phyloP scores from a whole-genome alignment of 306 rosid genomes.

The Dalbergia oliveri region DNA sequence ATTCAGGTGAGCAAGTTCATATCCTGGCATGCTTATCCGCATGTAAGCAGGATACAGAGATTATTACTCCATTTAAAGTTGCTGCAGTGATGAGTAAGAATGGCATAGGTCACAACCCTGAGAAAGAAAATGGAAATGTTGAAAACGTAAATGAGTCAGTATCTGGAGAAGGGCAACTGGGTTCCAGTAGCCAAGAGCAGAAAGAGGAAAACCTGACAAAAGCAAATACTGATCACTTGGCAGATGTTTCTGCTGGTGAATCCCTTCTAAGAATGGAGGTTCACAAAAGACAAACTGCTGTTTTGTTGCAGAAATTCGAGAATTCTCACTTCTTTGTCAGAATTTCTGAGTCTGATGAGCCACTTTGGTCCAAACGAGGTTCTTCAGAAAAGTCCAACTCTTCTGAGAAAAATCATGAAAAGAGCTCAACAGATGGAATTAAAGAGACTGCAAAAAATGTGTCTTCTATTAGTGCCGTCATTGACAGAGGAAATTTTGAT shows the following conservation, averaged over 20 bases:
- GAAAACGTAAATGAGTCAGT: constrained; percentile 55
- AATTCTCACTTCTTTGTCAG: constrained; percentile 96
- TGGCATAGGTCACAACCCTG: constrained; percentile 61
- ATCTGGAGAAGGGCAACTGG: constrained; percentile 52
- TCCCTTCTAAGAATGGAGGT: constrained; percentile 90
- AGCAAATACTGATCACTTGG: constrained; percentile 46
- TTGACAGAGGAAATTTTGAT: constrained; percentile 89
- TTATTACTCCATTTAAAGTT: constrained; percentile 95
- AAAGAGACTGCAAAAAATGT: constrained; percentile 53
- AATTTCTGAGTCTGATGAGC: constrained; percentile 80
- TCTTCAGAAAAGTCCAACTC: constrained; percentile 54
- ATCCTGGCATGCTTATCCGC: constrained; percentile 92
- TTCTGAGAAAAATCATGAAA: constrained; percentile 59
- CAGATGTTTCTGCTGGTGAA: constrained; percentile 74
- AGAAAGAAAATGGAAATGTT: constrained; percentile 66
- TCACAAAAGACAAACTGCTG: constrained; percentile 79
- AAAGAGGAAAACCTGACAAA: constrained; percentile 49
- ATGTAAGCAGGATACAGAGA: constrained; percentile 79
- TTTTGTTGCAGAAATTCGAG: constrained; percentile 78
- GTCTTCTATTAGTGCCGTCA: constrained; percentile 68
- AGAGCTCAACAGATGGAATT: constrained; percentile 46
- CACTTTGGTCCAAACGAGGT: constrained; percentile 87
- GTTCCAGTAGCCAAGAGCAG: constrained; percentile 57
- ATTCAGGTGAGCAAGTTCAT: constrained; percentile 91
- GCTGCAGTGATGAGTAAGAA: constrained; percentile 93